Conservation (phyloP, 1,284 basidiomycete species). For the Anthracocystis walkeri region DNA sequence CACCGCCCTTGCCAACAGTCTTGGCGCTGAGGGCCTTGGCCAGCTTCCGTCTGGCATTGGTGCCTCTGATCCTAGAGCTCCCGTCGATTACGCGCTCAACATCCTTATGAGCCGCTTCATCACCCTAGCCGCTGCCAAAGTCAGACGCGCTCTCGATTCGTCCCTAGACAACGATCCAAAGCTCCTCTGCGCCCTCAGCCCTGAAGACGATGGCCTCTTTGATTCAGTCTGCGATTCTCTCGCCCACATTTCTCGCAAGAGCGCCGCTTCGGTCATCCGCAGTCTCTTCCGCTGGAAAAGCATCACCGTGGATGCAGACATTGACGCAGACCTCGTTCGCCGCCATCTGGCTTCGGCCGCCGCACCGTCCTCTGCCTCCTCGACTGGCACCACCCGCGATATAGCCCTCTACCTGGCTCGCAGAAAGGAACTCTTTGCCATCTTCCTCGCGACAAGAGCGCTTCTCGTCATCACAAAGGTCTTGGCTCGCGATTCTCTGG, state of each 20-base stretch:
- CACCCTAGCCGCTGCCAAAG: conserved; percentile 48
- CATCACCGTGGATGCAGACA: conserved; percentile 39
- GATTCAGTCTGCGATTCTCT: conserved; percentile 84
- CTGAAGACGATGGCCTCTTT: conserved; percentile 79
- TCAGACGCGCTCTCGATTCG: conserved; percentile 50
- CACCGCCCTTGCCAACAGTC: conserved; percentile 34
- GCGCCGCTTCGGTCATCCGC: conserved; percentile 85
- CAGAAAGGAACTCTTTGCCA: conserved; percentile 50
- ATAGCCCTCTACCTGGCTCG: conserved; percentile 51
- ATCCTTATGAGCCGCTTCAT: conserved; percentile 63
- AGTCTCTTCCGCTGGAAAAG: conserved; percentile 87
- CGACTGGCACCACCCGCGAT: conserved; percentile 31
- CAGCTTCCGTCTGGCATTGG: conserved; percentile 56
- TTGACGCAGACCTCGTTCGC: conserved; percentile 37
- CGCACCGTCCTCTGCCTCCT: conserved; percentile 1
- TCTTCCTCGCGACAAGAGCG: conserved; percentile 49
- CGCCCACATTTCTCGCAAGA: conserved; percentile 85
- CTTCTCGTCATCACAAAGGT: conserved; percentile 48
- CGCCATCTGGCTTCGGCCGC: conserved; percentile 36
- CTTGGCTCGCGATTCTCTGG: conserved; percentile 22
- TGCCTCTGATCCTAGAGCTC: conserved; percentile 45
- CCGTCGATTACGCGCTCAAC: conserved; percentile 64
- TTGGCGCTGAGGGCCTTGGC: conserved; percentile 42
- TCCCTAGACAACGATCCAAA: conserved; percentile 47
- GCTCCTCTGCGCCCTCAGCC: conserved; percentile 73